phyloP scores from a whole-genome alignment of 495 filamentous ascomycete genomes.

The Lindgomyces ingoldianus region DNA sequence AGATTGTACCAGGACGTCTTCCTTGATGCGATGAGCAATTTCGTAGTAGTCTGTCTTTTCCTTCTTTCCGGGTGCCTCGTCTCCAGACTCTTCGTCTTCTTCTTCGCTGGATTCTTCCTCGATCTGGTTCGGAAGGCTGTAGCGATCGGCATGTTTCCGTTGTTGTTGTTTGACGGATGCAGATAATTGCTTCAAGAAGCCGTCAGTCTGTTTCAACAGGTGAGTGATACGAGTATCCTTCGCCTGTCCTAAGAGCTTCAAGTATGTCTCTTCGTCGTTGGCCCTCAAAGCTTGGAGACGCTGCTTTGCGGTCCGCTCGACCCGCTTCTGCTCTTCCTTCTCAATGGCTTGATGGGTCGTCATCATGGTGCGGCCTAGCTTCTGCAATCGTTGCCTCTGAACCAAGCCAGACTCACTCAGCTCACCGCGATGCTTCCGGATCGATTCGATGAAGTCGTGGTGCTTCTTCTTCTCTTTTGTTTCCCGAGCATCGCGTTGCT shows the following conservation, averaged over 20 bases:
- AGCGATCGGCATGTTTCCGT: slow-evolving; percentile 73
- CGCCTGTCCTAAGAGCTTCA: slow-evolving; percentile 94
- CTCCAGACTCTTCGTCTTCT: slow-evolving; percentile 61
- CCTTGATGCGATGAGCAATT: slow-evolving; percentile 92
- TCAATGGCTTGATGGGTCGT: slow-evolving; percentile 91
- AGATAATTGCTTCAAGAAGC: slow-evolving; percentile 93
- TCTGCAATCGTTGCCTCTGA: slow-evolving; percentile 71
- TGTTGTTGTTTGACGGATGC: slow-evolving; percentile 91
- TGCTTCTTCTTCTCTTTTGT: slow-evolving; percentile 95
- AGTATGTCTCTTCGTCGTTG: slow-evolving; percentile 97
- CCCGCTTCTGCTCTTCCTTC: slow-evolving; percentile 96
- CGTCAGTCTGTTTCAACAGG: slow-evolving; percentile 91
- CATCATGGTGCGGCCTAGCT: slow-evolving; percentile 83
- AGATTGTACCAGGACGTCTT: slow-evolving; percentile 82
- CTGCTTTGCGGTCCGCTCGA: slow-evolving; percentile 96
- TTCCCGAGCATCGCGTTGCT: slow-evolving; percentile 93
- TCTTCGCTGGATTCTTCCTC: slow-evolving; percentile 58
- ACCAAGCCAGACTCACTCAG: slow-evolving; percentile 59
- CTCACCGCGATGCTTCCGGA: slow-evolving; percentile 68
- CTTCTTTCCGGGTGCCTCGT: slow-evolving; percentile 33
- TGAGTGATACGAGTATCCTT: slow-evolving; percentile 99
- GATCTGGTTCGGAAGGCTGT: slow-evolving; percentile 45
- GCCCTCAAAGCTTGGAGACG: slow-evolving; percentile 98
- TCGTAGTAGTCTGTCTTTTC: slow-evolving; percentile 96
- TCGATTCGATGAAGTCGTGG: slow-evolving; percentile 75